Conservation (phyloP, 2,329 filamentous ascomycete species). For the Cylindrodendrum hubeiense region DNA sequence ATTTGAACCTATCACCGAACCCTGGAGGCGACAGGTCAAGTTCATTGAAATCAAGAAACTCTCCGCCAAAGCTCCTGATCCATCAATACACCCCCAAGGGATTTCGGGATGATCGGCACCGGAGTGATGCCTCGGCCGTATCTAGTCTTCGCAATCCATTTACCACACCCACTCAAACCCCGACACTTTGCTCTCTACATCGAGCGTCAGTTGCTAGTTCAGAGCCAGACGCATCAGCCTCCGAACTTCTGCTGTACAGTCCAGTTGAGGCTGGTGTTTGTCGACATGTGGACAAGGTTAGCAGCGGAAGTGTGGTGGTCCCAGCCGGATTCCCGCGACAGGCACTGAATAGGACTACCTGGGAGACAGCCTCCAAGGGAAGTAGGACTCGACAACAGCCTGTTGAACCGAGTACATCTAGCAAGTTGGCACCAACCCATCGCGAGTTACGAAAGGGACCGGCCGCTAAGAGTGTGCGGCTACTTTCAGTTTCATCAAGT, state of each 20-base stretch:
- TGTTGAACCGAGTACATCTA: not conserved
- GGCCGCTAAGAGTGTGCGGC: slow-evolving; percentile 8
- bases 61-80: not conserved
- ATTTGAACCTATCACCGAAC: slow-evolving; percentile 1
- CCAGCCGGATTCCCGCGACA: slow-evolving; percentile 3
- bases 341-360: not conserved
- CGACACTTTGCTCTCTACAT: slow-evolving; percentile 15
- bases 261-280: not conserved
- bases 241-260: not conserved
- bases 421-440: slow-evolving; percentile 3
- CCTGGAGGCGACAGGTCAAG: not conserved
- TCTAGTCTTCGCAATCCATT: slow-evolving; percentile 27
- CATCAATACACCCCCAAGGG: not conserved
- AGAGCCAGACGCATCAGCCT: slow-evolving; percentile 2
- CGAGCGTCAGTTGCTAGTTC: slow-evolving; percentile 6
- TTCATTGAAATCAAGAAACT: not conserved
- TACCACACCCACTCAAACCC: slow-evolving; percentile 21
- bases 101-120: not conserved
- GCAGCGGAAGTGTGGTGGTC: not conserved
- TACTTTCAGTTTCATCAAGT: slow-evolving; percentile 24
- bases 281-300: slow-evolving; percentile 3
- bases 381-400: not conserved
- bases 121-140: slow-evolving; percentile 13
- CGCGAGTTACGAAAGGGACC: slow-evolving; percentile 20
- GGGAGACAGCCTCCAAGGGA: not conserved